Conservation (phyloP, 225 moss, liverwort and hornwort species). For the Ulota crispa region DNA sequence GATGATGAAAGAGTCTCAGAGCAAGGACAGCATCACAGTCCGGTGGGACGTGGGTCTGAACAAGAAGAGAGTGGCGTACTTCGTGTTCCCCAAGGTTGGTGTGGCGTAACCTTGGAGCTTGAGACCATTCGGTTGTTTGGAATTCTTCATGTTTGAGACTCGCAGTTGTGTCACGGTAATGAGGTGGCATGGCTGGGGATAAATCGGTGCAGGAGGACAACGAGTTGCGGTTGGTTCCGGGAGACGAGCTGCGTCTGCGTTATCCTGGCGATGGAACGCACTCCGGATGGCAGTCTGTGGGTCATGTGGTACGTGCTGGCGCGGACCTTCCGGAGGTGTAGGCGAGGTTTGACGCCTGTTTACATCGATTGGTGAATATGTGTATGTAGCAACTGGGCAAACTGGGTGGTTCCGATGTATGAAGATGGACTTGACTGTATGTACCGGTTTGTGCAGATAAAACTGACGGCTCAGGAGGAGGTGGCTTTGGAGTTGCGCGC, state of each 20-base stretch:
- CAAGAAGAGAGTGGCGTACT: slow-evolving; percentile 93
- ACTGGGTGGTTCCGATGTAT: neutral
- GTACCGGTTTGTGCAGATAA: slow-evolving; percentile 58
- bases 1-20: slow-evolving; percentile 99
- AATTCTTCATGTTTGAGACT: neutral
- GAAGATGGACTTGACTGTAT: neutral
- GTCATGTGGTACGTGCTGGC: slow-evolving; percentile 74
- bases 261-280: slow-evolving; percentile 85
- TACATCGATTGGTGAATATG: neutral
- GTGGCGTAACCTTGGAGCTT: neutral
- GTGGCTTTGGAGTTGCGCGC: slow-evolving; percentile 94
- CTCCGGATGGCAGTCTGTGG: slow-evolving; percentile 98
- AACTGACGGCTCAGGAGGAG: slow-evolving; percentile 96
- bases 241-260: slow-evolving; percentile 88
- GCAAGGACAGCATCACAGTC: slow-evolving; percentile 93
- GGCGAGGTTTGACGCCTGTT: neutral
- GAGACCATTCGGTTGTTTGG: neutral
- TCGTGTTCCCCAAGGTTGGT: slow-evolving; percentile 91
- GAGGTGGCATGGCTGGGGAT: neutral
- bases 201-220: slow-evolving; percentile 78
- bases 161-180: neutral
- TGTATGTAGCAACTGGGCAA: neutral
- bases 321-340: neutral
- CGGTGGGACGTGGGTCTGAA: slow-evolving; percentile 98
- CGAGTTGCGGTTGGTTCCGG: slow-evolving; percentile 93